These are phyloP conservation scores for Cyclocybe cylindracea DNA, from an alignment of 768 basidiomycete species.

Conservation along the genomic window DNA sequence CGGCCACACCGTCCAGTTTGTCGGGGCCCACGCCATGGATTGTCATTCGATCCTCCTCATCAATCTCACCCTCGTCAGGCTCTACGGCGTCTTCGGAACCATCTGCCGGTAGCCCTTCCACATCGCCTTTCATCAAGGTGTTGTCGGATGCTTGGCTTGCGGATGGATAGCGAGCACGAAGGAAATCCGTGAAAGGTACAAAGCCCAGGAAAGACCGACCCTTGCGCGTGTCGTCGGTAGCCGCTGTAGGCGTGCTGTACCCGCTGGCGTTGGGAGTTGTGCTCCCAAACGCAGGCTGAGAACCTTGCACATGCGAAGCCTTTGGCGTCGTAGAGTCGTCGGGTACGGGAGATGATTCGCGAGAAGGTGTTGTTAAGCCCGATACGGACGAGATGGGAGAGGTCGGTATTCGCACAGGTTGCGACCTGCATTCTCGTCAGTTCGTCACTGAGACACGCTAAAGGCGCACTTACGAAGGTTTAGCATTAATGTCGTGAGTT, in stretches of 20 bases:
- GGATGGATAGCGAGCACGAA: conserved; percentile 62
- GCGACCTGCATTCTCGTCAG: conserved; percentile 14
- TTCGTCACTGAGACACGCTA: conserved; percentile 12
- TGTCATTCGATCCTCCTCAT: conserved; percentile 45
- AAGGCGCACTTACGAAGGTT: conserved; percentile 41
- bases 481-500: conserved; percentile 64
- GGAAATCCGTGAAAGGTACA: conserved; percentile 63
- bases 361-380: conserved; percentile 22
- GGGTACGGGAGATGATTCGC: conserved; percentile 16
- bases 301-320: conserved; percentile 22
- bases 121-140: conserved; percentile 6
- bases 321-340: conserved; percentile 36
- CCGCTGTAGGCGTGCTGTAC: conserved; percentile 54
- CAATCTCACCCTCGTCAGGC: conserved; percentile 17
- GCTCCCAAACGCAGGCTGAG: conserved; percentile 29
- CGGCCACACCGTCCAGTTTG: conserved; percentile 16
- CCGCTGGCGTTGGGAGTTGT: conserved; percentile 54
- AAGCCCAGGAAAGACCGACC: conserved; percentile 56
- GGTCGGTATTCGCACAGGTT: conserved; percentile 14
- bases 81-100: conserved; percentile 1
- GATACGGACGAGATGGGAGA: conserved; percentile 29
- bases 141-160: conserved; percentile 31
- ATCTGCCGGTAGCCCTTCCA: conserved; percentile 11
- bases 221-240: conserved; percentile 40
- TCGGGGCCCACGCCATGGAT: conserved; percentile 41